Conservation (phyloP, 2,329 filamentous ascomycete species). For the Pseudocercospora eumusae region DNA sequence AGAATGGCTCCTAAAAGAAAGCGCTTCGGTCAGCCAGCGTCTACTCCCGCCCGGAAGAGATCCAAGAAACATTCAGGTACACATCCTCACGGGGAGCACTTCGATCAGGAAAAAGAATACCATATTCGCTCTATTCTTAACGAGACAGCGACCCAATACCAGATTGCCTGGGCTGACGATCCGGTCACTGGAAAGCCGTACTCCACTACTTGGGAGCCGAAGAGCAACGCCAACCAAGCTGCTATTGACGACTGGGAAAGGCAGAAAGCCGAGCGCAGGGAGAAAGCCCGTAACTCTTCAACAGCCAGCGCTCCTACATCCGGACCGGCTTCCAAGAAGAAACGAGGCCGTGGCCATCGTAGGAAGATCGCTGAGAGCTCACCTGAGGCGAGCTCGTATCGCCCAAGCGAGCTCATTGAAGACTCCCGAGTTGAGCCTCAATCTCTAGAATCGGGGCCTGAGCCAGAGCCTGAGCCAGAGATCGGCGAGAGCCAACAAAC, state of each 20-base stretch:
- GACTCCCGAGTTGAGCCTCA: not conserved
- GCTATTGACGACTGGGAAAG: conserved; percentile 43
- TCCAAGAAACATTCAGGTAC: conserved; percentile 6
- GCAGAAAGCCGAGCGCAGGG: conserved; percentile 27
- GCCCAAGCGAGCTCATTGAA: not conserved
- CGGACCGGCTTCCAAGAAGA: not conserved
- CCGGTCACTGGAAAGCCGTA: conserved; percentile 52
- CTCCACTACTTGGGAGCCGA: conserved; percentile 55
- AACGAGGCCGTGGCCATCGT: not conserved
- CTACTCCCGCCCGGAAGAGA: not conserved
- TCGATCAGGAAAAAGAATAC: conserved; percentile 34
- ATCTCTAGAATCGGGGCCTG: not conserved
- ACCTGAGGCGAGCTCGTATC: conserved; percentile 7
- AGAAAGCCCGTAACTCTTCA: not conserved
- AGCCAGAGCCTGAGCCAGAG: conserved; percentile 22
- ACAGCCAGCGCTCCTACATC: not conserved
- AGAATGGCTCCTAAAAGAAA: conserved; percentile 7
- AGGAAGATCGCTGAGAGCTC: conserved; percentile 28
- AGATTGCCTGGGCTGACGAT: conserved; percentile 60
- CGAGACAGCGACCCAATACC: conserved; percentile 47
- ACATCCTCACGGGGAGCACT: conserved; percentile 35
- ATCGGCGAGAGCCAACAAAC: conserved; percentile 33
- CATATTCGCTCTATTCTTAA: conserved; percentile 37
- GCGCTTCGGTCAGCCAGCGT: not conserved
- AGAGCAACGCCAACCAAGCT: conserved; percentile 40